Conservation (phyloP, 2,329 filamentous ascomycete species). For the Apiospora marii region DNA sequence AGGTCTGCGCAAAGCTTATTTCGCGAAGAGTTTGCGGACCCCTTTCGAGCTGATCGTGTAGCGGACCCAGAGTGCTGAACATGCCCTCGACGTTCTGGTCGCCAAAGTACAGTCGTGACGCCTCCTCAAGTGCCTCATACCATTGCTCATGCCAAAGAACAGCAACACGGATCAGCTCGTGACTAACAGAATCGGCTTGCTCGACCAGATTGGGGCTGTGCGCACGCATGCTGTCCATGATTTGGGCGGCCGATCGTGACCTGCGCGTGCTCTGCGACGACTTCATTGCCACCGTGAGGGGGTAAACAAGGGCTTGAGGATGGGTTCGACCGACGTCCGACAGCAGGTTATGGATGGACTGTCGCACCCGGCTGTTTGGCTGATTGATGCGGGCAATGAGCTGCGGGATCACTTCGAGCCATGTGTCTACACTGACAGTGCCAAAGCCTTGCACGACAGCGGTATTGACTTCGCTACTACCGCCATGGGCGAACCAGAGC, state of each 20-base stretch:
- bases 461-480: slow-evolving; percentile 84
- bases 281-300: slow-evolving; percentile 97
- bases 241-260: slow-evolving; percentile 86
- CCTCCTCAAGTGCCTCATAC: slow-evolving; percentile 98
- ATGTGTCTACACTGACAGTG: slow-evolving; percentile 94
- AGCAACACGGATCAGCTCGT: slow-evolving; percentile 95
- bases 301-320: slow-evolving; percentile 95
- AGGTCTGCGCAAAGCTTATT: slow-evolving; percentile 97
- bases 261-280: slow-evolving; percentile 82
- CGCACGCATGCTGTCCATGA: slow-evolving; percentile 98
- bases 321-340: slow-evolving; percentile 93
- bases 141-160: slow-evolving; percentile 99
- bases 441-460: slow-evolving; percentile 91
- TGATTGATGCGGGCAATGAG: slow-evolving; percentile 98
- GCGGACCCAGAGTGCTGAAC: slow-evolving; percentile 87
- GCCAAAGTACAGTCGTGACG: slow-evolving; percentile 94
- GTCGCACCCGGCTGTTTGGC: slow-evolving; percentile 85
- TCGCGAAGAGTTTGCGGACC: slow-evolving; percentile 94
- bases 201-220: slow-evolving; percentile 93
- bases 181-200: slow-evolving; percentile 93
- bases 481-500: slow-evolving; percentile 95
- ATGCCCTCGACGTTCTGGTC: slow-evolving; percentile 98
- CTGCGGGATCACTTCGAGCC: slow-evolving; percentile 98
- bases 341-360: slow-evolving; percentile 90
- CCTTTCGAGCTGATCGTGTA: slow-evolving; percentile 89